Base-by-base conservation (phyloP, 1,139 yeast genomes). In the Pichia sp. region DNA sequence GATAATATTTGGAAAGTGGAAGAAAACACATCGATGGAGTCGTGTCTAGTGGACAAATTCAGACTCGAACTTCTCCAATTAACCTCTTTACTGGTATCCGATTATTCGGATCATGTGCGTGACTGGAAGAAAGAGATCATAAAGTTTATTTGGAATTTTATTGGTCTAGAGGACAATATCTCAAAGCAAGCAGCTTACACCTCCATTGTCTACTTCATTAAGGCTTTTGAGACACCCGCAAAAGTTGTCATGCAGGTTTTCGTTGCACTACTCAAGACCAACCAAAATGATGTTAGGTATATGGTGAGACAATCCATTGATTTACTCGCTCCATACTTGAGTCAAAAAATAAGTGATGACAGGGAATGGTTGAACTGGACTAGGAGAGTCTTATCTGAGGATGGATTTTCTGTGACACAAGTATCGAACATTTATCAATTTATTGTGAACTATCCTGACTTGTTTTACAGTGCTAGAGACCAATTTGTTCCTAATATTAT, bases 341-440 rank as follows among this genome's bases (percentile, higher is more conserved):
- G 86, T 2, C 72, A 72, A 42, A 68, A 95, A 37, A 73, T 84
- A 59, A 84, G 74, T 0, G 65, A 80, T 0, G 65, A 77, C 1
- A 76, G 83, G 12, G 72, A 80, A 34, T 93, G 98, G 98, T 74
- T 93, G 39, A 88, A 85, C 50, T 87, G 96, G 93, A 95, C 96
- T 1, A 77, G 96, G 46, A 70, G 96, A 39, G 94, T 88, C 3
- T 67, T 93, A 20, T 79, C 93, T 3, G 98, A 93, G 52, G 95
- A 88, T 54, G 91, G 93, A 0, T 81, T 79, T 53, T 78, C 77
- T 51, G 81, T 81, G 7, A 78, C 82, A 11, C 94, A 88, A 42
- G 94, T 83, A 9, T 73, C 86, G 46, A 88, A 85, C 51, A 85
- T 93, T 17, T 91, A 86, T 50, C 95, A 87, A 51, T 87, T 88